Percentiles rank a stretch among this genome's conserved stretches.
These are phyloP conservation scores for Carex sylvatica DNA, from an alignment of 202 grass and related monocot genomes.

Conservation along the genomic window DNA sequence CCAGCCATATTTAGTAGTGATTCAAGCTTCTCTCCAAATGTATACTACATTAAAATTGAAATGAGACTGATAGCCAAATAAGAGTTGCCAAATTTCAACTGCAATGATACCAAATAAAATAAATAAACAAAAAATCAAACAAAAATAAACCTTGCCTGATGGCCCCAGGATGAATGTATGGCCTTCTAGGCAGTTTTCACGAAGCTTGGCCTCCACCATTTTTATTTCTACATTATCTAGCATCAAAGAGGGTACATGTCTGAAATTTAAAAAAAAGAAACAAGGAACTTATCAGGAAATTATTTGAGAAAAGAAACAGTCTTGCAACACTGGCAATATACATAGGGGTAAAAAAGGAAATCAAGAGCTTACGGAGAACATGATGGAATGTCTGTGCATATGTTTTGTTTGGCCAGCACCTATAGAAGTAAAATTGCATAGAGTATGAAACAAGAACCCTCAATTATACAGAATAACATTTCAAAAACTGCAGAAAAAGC, in stretches of 20 bases:
- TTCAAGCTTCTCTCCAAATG: conserved; percentile 75
- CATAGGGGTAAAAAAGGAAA: background rate
- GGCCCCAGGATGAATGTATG: conserved; percentile 77
- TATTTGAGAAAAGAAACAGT: background rate
- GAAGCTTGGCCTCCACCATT: conserved; percentile 48
- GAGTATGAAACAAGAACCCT: background rate
- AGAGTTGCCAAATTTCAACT: conserved; percentile 6
- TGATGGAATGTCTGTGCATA: conserved; percentile 64
- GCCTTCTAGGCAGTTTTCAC: conserved; percentile 56
- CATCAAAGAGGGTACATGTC: conserved; percentile 66
- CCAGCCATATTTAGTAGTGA: conserved; percentile 55
- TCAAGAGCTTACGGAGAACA: conserved; percentile 60
- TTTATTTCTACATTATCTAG: conserved; percentile 67
- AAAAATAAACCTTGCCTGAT: conserved; percentile 49
- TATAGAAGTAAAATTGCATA: conserved; percentile 32
- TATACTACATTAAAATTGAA: conserved; percentile 55
- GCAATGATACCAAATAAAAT: conserved; percentile 10
- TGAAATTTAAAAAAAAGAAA: conserved; percentile 29
- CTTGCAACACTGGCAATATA: background rate
- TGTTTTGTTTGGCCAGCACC: conserved; percentile 64
- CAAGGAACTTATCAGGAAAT: background rate
- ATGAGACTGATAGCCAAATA: conserved; percentile 19
- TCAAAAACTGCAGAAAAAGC: conserved; percentile 22
- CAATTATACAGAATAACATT: conserved; percentile 13
- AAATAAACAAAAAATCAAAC: conserved; percentile 20